Evolutionary conservation across 1,139 yeast species (phyloP).

Genomic region (Magnusiomyces ingens): DNA sequence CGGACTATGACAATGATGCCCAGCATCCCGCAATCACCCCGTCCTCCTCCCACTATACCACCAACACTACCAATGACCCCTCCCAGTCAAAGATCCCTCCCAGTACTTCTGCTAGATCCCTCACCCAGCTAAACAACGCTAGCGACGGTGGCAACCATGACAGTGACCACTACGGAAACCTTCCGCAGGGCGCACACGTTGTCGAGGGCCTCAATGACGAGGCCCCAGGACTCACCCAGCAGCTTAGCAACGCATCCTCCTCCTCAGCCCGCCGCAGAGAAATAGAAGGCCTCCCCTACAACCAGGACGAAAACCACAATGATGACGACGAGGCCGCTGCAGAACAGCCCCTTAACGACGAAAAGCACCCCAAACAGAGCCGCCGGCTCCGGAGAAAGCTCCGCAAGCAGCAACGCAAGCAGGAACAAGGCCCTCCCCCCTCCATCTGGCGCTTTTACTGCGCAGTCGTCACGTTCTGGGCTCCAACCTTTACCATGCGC

Average conservation of each 20-base stretch:
- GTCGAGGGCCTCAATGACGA: constrained; percentile 4
- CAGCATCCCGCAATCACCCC: background rate
- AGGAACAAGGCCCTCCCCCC: constrained; percentile 26
- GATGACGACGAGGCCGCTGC: constrained; percentile 12
- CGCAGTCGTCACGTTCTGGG: constrained; percentile 79
- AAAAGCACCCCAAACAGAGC: constrained; percentile 18
- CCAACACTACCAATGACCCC: background rate
- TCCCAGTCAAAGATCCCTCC: too few species aligned
- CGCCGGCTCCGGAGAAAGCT: background rate
- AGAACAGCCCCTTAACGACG: constrained; percentile 8
- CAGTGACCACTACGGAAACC: background rate
- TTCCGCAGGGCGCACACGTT: background rate
- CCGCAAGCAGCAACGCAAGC: constrained; percentile 4
- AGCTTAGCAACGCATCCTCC: background rate
- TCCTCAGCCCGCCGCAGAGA: constrained; percentile 20
- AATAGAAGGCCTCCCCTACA: constrained; percentile 43
- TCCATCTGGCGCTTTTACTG: constrained; percentile 82
- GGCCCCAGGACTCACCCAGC: background rate
- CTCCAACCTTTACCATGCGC: constrained; percentile 67
- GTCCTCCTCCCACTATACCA: background rate
- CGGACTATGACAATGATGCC: background rate
- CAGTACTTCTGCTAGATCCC: too few species aligned
- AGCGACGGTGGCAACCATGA: background rate
- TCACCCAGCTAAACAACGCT: background rate
- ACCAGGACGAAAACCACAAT: constrained; percentile 32